Percentiles rank a stretch among this genome's conserved stretches.
Conservation (phyloP, 495 filamentous ascomycete species). For the Amniculicola lignicola region DNA sequence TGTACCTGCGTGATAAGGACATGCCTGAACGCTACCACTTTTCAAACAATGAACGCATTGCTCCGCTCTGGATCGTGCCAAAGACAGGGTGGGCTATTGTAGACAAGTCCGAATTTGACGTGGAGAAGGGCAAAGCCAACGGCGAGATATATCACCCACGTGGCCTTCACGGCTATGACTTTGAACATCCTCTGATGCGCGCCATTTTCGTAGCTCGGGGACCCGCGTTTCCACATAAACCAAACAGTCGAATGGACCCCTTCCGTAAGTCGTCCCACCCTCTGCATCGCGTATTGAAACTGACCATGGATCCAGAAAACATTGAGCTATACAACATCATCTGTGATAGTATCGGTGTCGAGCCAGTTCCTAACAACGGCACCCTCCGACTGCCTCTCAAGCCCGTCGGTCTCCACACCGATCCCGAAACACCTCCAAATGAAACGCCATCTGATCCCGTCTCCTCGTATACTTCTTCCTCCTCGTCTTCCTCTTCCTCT, state of each 20-base stretch:
- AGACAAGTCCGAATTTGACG: slow-evolving; percentile 70
- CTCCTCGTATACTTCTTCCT: slow-evolving; percentile 1
- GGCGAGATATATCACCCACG: slow-evolving; percentile 67
- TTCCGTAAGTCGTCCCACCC: slow-evolving; percentile 68
- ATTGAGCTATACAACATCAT: slow-evolving; percentile 93
- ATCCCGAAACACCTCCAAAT: slow-evolving; percentile 35
- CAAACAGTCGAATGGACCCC: slow-evolving; percentile 72
- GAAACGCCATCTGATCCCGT: slow-evolving; percentile 38
- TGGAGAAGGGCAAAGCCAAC: slow-evolving; percentile 57
- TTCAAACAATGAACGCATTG: slow-evolving; percentile 77
- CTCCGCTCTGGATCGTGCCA: slow-evolving; percentile 87
- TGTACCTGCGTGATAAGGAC: slow-evolving; percentile 72
- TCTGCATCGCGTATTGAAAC: not conserved
- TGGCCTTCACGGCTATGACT: slow-evolving; percentile 88
- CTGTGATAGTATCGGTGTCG: slow-evolving; percentile 74
- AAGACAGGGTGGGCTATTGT: slow-evolving; percentile 89
- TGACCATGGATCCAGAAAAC: slow-evolving; percentile 60
- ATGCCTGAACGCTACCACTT: slow-evolving; percentile 94
- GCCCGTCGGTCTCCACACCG: slow-evolving; percentile 65
- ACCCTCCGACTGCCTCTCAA: slow-evolving; percentile 75
- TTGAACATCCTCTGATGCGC: slow-evolving; percentile 84
- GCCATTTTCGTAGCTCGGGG: slow-evolving; percentile 88
- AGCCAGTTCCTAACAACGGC: slow-evolving; percentile 75
- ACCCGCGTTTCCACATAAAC: slow-evolving; percentile 79
- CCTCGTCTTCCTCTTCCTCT: too few species aligned